Evolutionary conservation across 78 protist species (phyloP), one percentile per base, ranked within the genome.

Genomic region (Kipferlia bialata): DNA sequence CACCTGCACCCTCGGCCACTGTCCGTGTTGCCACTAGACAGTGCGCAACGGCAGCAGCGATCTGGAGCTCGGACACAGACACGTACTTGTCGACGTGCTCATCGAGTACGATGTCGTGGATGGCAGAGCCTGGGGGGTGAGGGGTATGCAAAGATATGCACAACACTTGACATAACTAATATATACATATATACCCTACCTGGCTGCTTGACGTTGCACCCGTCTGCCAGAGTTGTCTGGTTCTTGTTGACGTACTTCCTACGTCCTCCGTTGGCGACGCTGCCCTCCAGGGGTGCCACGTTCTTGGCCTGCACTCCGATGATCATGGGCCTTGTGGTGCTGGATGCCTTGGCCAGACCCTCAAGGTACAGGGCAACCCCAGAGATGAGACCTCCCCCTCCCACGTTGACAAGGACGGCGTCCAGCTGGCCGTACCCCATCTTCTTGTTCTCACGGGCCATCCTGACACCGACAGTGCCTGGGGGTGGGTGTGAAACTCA

Each of bases 1-100:
- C 70, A 5, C 87, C 87, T 2, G 87, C 87, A 70, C 87, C 87
- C 44, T 83, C 87, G 29, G 77, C 62, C n/a, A 83, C 72, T 32
- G 87, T 83, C 53, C 87, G 55, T 36, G 80, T 67, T 29, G 72
- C 64, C 44, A 66, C 59, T 2, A 83, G 53, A 0, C 69, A 31
- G 66, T 83, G 81, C 7, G 66, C 77, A 41, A 83, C 73, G 53
- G 84, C 73, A 36, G 87, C 62, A 1, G 84, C 83, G 24, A 83
- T 83, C 36, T 78, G 77, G 63, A 77, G 76, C 34, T 83, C 87
- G 17, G 70, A 55, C 0, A 83, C 84, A 10, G 83, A 66, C 1
- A 83, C 80, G 28, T 78, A 78, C 6, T 83, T 83, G 44, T 83
- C 87, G 33, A 83, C 81, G 24, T 66, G 77, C 15, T 78, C 74